Evolutionary conservation across 495 filamentous ascomycete genomes (phyloP), one percentile per base, ranked within the genome.

Genomic region (Penicillium odoratum): DNA sequence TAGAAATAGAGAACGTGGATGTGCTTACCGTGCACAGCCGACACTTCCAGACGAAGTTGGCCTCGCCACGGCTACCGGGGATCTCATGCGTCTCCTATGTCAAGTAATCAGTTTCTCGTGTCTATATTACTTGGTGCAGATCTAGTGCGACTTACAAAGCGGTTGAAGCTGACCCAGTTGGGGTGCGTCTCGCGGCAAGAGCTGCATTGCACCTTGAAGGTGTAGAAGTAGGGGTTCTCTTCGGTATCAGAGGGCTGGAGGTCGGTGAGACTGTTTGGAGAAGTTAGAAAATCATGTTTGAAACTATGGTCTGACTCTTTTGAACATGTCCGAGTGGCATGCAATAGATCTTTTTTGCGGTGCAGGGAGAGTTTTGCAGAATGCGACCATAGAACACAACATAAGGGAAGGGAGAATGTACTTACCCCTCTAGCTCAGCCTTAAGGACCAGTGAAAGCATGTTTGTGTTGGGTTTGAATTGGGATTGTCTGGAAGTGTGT

Each of bases 11-110:
- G 21, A 21, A 21, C 21, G 21, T 21, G 36, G 18, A 31, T 4
- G n/a, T 11, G 0, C 78, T 9, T 63, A 91, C 90, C 78, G 85
- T 87, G 83, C 91, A 98, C 61, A 90, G 88, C 71, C 91, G 96
- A 81, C 94, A 98, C 68, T 85, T 90, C 93, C 93, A 98, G 47
- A 98, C 94, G 70, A 98, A 97, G 74, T 97, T 97, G 8, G 94
- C 95, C 73, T 98, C 93, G 46, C 94, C 94, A 48, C 90, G 84
- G 72, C 91, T 95, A 15, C 91, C 92, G 54, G 90, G 91, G 65
- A 95, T 85, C 53, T 96, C 93, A 64, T 92, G 87, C 51, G 72
- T 79, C 66, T 96, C 92, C 92, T 98, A 48, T 11, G 9, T 21
- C 40, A 21, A 1, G 21, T 21, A 21, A 21, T 21, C 21, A 21